Conservation (phyloP, 2,329 filamentous ascomycete genomes). For the Colletotrichum scovillei region DNA sequence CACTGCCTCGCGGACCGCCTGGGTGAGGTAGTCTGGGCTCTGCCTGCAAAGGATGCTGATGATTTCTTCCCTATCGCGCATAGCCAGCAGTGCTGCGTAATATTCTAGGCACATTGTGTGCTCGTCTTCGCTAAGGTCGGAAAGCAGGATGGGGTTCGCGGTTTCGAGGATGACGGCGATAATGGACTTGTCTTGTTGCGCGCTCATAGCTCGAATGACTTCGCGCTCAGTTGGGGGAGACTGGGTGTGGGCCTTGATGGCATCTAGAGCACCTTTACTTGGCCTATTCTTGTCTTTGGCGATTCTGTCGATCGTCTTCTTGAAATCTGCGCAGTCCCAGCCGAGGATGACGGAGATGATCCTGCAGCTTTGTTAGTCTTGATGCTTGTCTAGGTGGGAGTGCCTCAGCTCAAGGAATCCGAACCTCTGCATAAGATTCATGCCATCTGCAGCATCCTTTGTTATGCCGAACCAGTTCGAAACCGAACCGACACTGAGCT, state of each 20-base stretch:
- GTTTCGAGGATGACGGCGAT: conserved; percentile 72
- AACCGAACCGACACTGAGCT: conserved; percentile 77
- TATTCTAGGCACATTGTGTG: conserved; percentile 76
- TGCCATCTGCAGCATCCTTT: conserved; percentile 77
- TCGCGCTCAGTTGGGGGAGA: conserved; percentile 67
- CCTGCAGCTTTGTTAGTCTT: conserved; percentile 47
- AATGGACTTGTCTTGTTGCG: conserved; percentile 66
- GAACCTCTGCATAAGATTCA: conserved; percentile 79
- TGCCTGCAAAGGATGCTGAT: conserved; percentile 74
- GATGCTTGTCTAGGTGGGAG: conserved; percentile 21
- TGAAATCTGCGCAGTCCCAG: conserved; percentile 79
- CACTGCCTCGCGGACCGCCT: conserved; percentile 72
- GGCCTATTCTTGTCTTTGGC: conserved; percentile 70
- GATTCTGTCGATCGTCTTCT: conserved; percentile 72
- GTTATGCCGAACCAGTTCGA: conserved; percentile 85
- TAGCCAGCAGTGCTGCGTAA: conserved; percentile 75
- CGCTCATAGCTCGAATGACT: conserved; percentile 66
- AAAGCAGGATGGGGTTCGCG: conserved; percentile 56
- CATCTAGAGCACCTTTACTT: conserved; percentile 69
- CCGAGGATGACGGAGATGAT: conserved; percentile 79
- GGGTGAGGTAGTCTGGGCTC: conserved; percentile 79
- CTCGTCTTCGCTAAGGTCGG: conserved; percentile 66
- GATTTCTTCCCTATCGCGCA: conserved; percentile 80
- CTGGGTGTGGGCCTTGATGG: conserved; percentile 69
- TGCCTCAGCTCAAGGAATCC: background rate